phyloP scores from a whole-genome alignment of 2,329 filamentous ascomycete species.

The Penicillium capsulatum region DNA sequence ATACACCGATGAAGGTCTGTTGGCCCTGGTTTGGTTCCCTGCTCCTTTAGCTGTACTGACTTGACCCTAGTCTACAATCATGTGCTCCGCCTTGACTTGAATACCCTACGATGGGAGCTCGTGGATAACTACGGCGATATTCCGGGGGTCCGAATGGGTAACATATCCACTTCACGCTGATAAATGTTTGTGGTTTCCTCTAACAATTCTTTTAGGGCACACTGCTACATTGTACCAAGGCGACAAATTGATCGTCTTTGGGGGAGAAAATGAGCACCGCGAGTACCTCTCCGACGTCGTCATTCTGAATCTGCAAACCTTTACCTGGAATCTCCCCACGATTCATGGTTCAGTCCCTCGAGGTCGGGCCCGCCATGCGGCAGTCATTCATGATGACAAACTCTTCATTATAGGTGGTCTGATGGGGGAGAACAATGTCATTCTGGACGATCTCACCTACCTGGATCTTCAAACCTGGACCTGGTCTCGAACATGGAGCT shows the following conservation, averaged over 20 bases:
- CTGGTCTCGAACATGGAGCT: conserved; percentile 94
- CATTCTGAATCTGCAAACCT: conserved; percentile 89
- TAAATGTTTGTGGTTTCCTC: not conserved
- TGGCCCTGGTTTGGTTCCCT: conserved; percentile 1
- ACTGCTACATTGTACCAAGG: conserved; percentile 92
- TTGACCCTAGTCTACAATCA: conserved; percentile 78
- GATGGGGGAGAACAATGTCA: conserved; percentile 84
- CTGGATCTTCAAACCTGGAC: conserved; percentile 96
- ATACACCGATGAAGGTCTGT: conserved; percentile 82
- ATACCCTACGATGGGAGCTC: conserved; percentile 85
- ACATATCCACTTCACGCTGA: not conserved
- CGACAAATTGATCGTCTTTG: conserved; percentile 93
- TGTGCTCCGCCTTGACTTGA: conserved; percentile 81
- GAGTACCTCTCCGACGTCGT: conserved; percentile 95
- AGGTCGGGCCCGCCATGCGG: conserved; percentile 86
- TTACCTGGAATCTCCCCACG: conserved; percentile 90
- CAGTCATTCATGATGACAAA: conserved; percentile 93
- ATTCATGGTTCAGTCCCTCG: conserved; percentile 80
- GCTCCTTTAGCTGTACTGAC: conserved; percentile 3
- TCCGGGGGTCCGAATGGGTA: conserved; percentile 93
- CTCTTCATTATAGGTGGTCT: conserved; percentile 95
- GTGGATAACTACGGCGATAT: conserved; percentile 99
- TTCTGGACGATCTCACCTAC: conserved; percentile 94
- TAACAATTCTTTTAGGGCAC: conserved; percentile 58
- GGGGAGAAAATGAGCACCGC: conserved; percentile 95